Evolutionary conservation across 2,329 filamentous ascomycete species (phyloP), one percentile per base, ranked within the genome.

Genomic region (Xylariomycetidae sp.): DNA sequence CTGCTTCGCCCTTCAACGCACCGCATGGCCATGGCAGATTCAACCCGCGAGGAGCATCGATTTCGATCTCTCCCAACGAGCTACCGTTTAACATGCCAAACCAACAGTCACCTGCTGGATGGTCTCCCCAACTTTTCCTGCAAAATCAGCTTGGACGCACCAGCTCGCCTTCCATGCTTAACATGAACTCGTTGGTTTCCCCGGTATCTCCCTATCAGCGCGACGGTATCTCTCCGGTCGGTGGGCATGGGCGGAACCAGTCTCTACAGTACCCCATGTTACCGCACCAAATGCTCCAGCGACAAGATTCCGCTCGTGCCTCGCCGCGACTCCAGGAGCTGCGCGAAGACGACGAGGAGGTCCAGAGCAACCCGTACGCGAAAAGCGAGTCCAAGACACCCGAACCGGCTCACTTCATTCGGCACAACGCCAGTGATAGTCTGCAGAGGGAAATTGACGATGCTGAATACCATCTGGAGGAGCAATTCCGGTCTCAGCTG

Each of bases 361-460:
- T 59, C 1, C 48, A 54, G 17, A 61, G 52, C 46, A 57, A 58
- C 22, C 55, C 54, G 2, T 57, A 56, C 25, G 54, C 56, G 19
- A 70, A 74, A 57, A 74, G 64, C 36, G 67, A 65, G 8, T 74
- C 70, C 2, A 73, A 70, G 49, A 73, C 70, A 0, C 68, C 73
- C 0, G 71, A 79, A 47, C 64, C 70, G 8, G 35, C 47, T 9
- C 59, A 60, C 29, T 64, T 64, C 28, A 62, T 70, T 32, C 59
- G 63, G 29, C 83, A 89, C 47, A 88, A 88, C 46, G 70, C 85
- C 25, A 88, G 82, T 49, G 74, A 80, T 42, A 85, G 78, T 28
- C 70, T 94, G 16, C 87, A 95, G 55, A 82, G 81, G 41, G 87
- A 92, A 46, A 82, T 93, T 35, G 82, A 92, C 31, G 84, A 89